Conservation (phyloP, 2,329 filamentous ascomycete genomes). For the Leptodontidium sp. region DNA sequence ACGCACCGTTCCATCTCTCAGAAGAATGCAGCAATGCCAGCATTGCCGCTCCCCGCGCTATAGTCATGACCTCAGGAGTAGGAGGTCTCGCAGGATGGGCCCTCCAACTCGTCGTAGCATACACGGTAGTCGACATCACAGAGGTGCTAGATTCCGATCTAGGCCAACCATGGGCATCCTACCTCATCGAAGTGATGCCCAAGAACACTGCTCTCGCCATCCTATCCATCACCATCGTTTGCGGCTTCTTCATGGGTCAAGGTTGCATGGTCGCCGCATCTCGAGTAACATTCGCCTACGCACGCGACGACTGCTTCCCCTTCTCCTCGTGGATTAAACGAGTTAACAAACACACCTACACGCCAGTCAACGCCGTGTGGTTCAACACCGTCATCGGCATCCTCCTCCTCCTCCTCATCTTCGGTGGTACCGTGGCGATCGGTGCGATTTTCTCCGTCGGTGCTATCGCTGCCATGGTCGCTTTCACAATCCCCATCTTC, state of each 20-base stretch:
- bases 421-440: constrained; percentile 65
- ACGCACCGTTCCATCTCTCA: constrained; percentile 75
- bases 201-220: constrained; percentile 65
- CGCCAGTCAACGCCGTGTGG: constrained; percentile 73
- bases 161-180: constrained; percentile 73
- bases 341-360: constrained; percentile 65
- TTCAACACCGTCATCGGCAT: constrained; percentile 67
- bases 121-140: constrained; percentile 70
- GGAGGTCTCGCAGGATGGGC: constrained; percentile 76
- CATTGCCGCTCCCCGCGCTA: constrained; percentile 74
- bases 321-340: constrained; percentile 64
- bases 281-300: constrained; percentile 75
- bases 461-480: constrained; percentile 69
- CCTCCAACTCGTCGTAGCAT: constrained; percentile 75
- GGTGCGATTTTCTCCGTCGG: constrained; percentile 74
- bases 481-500: constrained; percentile 63
- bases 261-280: constrained; percentile 71
- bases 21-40: constrained; percentile 80
- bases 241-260: constrained; percentile 74
- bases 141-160: constrained; percentile 65
- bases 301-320: constrained; percentile 72
- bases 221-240: constrained; percentile 68
- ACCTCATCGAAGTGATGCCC: constrained; percentile 70
- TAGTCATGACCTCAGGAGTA: constrained; percentile 71
- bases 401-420: constrained; percentile 66